Evolutionary conservation across 805 yeast genomes (phyloP), one percentile per base, ranked within the genome.

Genomic region (Scheffersomyces stipitis): DNA sequence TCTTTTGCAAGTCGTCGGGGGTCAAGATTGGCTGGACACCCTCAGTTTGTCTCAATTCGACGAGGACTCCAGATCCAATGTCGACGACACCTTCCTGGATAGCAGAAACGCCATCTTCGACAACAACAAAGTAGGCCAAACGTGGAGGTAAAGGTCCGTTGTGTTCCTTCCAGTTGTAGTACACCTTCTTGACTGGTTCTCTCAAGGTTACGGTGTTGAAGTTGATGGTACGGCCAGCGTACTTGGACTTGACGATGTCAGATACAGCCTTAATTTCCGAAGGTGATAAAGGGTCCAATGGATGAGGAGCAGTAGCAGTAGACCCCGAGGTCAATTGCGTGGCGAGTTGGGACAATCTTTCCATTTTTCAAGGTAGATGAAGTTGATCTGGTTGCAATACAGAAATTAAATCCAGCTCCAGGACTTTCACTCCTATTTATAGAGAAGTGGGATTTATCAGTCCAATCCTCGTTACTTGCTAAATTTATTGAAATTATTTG

Each of bases 11-110:
- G 58, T 84, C 91, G 49, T 71, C 80, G 31, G 82, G 80, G 30
- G 90, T 81, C 56, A 84, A 69, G 43, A 83, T 83, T 44, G 91
- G 91, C 62, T 83, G 88, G 33, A 76, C 83, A 28, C 83, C 85
- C 38, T 74, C 77, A 31, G 74, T 58, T 34, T 69, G 59, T 46
- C 71, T 70, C 45, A 75, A 60, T 37, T 71, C 70, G 32, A 75
- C 60, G 23, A 84, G 66, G 31, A 62, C 56, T 49, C 67, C 62
- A 34, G 75, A 59, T 26, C 66, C 66, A 35, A 84, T 56, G 54
- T 81, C 83, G 44, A 81, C 83, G 30, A 78, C 66, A 60, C 89
- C 90, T 57, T 85, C 91, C 50, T 76, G 78, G 41, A 83, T 72
- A 50, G 87, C 89, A 34, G 72, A 61, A 38, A 66, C 71, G 31